phyloP scores from a whole-genome alignment of 2,329 filamentous ascomycete genomes.

The Talaromyces sp. region DNA sequence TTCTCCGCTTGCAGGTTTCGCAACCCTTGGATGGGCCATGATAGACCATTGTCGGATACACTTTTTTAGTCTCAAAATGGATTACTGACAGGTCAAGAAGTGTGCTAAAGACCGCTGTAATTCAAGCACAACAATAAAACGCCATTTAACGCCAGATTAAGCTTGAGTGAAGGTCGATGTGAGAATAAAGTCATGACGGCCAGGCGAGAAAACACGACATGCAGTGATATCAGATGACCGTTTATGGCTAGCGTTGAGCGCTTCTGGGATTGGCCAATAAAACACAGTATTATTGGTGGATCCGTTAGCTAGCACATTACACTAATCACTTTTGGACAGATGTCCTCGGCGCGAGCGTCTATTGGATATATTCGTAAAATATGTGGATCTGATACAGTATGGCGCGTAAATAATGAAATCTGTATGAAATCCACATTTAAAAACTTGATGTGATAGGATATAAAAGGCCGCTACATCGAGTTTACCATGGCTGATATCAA shows the following conservation, averaged over 20 bases:
- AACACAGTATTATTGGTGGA: neutral
- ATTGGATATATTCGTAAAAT: neutral
- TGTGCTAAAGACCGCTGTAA: neutral
- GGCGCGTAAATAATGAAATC: neutral
- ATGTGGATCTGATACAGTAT: neutral
- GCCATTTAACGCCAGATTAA: neutral
- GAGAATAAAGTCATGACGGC: neutral
- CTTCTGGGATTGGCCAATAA: neutral
- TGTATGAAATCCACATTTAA: neutral
- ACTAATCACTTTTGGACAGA: neutral
- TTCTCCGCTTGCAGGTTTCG: constrained; percentile 6
- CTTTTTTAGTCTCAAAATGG: neutral
- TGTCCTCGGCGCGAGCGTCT: too few relatives aligned
- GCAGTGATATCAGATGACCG: neutral
- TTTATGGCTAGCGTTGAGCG: neutral
- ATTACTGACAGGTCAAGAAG: neutral
- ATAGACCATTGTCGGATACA: neutral
- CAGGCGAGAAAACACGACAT: neutral
- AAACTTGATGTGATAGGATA: neutral
- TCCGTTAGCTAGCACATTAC: too few relatives aligned
- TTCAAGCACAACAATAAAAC: neutral
- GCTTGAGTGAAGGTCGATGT: neutral
- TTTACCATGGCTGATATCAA: neutral
- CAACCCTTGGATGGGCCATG: constrained; percentile 5
- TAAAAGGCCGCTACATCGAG: neutral